Evolutionary conservation across 352 stramenopile genomes (phyloP).

Genomic region (Phytophthora agathidicida): DNA sequence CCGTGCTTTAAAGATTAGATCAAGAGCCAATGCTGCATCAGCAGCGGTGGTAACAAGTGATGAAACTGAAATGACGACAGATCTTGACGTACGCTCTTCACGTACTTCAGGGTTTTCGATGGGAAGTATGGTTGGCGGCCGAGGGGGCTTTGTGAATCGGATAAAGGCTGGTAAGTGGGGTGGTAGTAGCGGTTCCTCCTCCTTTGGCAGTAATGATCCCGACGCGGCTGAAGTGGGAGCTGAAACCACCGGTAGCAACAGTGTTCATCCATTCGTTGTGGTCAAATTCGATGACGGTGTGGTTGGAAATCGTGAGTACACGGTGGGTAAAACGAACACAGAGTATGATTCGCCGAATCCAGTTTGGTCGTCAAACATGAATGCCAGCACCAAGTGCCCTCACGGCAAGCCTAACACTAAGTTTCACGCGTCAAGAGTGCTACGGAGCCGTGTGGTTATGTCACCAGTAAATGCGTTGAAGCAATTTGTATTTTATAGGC

Average conservation of each 20-base stretch:
- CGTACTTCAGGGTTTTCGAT: conserved; percentile 63
- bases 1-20: conserved; percentile 44
- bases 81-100: conserved; percentile 22
- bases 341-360: conserved; percentile 79
- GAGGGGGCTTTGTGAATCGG: conserved; percentile 66
- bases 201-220: conserved; percentile 32
- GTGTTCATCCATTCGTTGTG: conserved; percentile 73
- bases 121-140: conserved; percentile 41
- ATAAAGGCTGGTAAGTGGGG: conserved; percentile 76
- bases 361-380: conserved; percentile 79
- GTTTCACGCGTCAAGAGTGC: conserved; percentile 50
- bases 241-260: conserved; percentile 20
- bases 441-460: conserved; percentile 69
- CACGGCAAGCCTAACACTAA: conserved; percentile 74
- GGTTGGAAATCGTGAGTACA: conserved; percentile 53
- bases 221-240: conserved; percentile 21
- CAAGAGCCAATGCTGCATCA: conserved; percentile 8
- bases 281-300: conserved; percentile 70
- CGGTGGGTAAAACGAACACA: conserved; percentile 86
- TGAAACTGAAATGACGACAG: conserved; percentile 27
- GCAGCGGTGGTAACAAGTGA: neutral
- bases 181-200: conserved; percentile 24
- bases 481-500: conserved; percentile 80
- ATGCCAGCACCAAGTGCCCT: conserved; percentile 51
- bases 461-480: conserved; percentile 75